Conservation (phyloP, 805 yeast genomes). For the Ogataea polymorpha region DNA sequence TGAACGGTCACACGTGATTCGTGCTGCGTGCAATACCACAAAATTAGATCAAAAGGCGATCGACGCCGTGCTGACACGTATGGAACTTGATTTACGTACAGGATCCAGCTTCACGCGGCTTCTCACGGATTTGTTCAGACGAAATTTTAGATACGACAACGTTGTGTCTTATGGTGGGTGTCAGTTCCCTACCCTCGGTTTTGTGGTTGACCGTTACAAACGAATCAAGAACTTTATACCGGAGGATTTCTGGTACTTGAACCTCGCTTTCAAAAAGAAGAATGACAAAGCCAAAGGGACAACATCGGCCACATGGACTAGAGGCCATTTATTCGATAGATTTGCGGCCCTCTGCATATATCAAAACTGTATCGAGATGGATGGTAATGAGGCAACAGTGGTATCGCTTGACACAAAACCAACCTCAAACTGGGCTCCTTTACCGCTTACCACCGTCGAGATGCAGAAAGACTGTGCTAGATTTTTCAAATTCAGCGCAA, state of each 20-base stretch:
- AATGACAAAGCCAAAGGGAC: conserved; percentile 26
- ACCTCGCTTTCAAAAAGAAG: conserved; percentile 46
- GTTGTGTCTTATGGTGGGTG: conserved; percentile 83
- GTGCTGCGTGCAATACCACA: conserved; percentile 71
- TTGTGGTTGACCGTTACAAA: conserved; percentile 87
- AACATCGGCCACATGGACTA: conserved; percentile 64
- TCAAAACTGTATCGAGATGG: conserved; percentile 56
- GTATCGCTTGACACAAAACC: conserved; percentile 53
- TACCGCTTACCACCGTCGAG: conserved; percentile 92
- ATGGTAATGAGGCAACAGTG: conserved; percentile 47
- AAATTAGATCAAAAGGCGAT: conserved; percentile 65
- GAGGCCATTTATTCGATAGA: conserved; percentile 71
- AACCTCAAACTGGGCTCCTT: conserved; percentile 74
- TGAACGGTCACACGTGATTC: conserved; percentile 67
- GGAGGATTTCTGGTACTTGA: conserved; percentile 79
- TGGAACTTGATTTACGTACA: conserved; percentile 82
- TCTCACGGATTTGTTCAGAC: conserved; percentile 53
- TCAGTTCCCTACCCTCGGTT: conserved; percentile 96
- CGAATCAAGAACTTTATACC: conserved; percentile 68
- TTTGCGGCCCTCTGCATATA: conserved; percentile 59
- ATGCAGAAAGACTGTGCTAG: conserved; percentile 83
- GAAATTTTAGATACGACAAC: conserved; percentile 27
- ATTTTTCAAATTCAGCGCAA: conserved; percentile 73
- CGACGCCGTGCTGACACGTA: conserved; percentile 80
- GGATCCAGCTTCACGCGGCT: conserved; percentile 89